A percentile compares a stretch with the other conserved stretches of the same genome.
These are phyloP conservation scores for Clavulina sp. DNA, from an alignment of 768 basidiomycete genomes.

Conservation along the genomic window DNA sequence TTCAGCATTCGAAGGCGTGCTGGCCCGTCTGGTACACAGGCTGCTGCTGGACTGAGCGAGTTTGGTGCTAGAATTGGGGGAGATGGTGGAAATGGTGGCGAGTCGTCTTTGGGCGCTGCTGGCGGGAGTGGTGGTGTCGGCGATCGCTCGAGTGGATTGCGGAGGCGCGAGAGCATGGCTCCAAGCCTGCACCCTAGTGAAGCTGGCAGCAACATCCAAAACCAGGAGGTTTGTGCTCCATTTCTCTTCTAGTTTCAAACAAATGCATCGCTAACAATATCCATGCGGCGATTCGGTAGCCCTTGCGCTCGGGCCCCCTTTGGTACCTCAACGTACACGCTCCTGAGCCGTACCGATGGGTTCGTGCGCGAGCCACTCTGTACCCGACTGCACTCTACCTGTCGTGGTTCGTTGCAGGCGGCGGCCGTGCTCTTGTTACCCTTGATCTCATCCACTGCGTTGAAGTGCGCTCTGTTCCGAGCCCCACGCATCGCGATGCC, in stretches of 20 bases:
- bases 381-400: constrained; percentile 74
- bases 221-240: constrained; percentile 26
- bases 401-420: constrained; percentile 73
- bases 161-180: background rate
- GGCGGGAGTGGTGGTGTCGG: background rate
- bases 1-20: background rate
- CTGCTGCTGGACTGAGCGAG: background rate
- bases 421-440: constrained; percentile 70
- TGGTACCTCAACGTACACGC: constrained; percentile 93
- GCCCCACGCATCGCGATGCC: constrained; percentile 63
- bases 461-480: constrained; percentile 68
- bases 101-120: no score
- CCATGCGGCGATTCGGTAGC: constrained; percentile 31
- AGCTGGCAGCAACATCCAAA: constrained; percentile 1
- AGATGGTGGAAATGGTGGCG: no score
- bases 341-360: constrained; percentile 57
- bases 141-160: constrained; percentile 7
- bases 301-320: constrained; percentile 63
- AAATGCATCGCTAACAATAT: no score
- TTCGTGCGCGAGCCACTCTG: constrained; percentile 62
- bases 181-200: constrained; percentile 3
- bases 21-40: no score
- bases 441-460: constrained; percentile 75
- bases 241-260: background rate
- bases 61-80: background rate